Evolutionary conservation across 2,329 filamentous ascomycete species (phyloP).

Genomic region (Fusarium algeriense): DNA sequence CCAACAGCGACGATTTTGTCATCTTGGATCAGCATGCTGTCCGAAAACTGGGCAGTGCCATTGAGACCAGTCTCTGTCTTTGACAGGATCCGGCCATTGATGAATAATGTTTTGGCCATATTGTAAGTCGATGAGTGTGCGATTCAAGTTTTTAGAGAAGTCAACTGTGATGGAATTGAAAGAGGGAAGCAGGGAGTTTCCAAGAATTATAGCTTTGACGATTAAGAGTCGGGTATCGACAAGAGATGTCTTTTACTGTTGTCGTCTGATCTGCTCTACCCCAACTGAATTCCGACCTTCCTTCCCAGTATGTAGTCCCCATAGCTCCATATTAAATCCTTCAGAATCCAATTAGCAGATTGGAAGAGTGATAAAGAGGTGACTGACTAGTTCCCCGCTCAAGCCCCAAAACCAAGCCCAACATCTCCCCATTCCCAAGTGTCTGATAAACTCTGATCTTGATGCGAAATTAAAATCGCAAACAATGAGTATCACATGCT

Average conservation of each 20-base stretch:
- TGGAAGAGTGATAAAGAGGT: not conserved
- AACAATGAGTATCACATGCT: not conserved
- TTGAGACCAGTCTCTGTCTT: slow-evolving; percentile 25
- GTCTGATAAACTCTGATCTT: too few relatives aligned
- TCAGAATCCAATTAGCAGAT: not conserved
- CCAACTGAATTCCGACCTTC: slow-evolving; percentile 2
- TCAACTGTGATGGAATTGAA: too few relatives aligned
- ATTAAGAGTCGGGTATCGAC: not conserved
- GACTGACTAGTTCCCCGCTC: not conserved
- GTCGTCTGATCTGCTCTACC: not conserved
- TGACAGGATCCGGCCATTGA: slow-evolving; percentile 43
- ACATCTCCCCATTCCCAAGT: not conserved
- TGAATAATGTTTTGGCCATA: slow-evolving; percentile 18
- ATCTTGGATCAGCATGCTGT: slow-evolving; percentile 48
- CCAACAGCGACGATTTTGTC: slow-evolving; percentile 51
- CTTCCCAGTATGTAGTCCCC: not conserved
- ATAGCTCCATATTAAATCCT: not conserved
- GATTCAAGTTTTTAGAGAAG: fast-evolving
- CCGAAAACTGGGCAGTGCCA: slow-evolving; percentile 40
- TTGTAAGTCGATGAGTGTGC: fast-evolving
- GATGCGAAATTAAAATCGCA: not conserved
- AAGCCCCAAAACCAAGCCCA: not conserved
- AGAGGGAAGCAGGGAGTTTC: too few relatives aligned
- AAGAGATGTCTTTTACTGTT: not conserved
- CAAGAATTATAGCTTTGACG: too few relatives aligned